Evolutionary conservation across 139 green algal species (phyloP).

Genomic region (Micractinium sp.): DNA sequence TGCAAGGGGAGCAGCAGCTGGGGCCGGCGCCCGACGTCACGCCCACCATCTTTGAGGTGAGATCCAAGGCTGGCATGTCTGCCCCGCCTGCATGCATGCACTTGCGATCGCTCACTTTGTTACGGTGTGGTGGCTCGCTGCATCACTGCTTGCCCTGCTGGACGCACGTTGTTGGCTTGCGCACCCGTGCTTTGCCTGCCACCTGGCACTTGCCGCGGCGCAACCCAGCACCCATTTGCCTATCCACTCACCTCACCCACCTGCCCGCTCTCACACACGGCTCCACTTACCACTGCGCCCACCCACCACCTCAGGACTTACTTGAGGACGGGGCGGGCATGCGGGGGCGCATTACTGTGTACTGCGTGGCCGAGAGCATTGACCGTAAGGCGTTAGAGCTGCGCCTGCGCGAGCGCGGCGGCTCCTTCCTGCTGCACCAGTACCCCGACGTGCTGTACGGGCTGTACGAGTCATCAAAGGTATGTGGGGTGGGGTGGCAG

Average conservation of each 20-base stretch:
- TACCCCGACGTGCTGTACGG: conserved; percentile 66
- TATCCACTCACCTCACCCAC: neutral
- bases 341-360: conserved; percentile 65
- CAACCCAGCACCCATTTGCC: neutral
- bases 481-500: neutral
- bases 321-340: neutral
- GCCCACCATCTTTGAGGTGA: conserved; percentile 46
- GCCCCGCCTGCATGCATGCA: neutral
- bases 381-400: conserved; percentile 50
- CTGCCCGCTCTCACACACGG: no score
- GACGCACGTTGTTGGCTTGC: no score
- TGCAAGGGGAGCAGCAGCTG: conserved; percentile 24
- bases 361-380: conserved; percentile 68
- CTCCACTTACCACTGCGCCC: neutral
- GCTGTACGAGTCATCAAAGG: conserved; percentile 32
- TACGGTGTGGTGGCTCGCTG: neutral
- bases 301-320: conserved; percentile 30
- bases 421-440: conserved; percentile 19
- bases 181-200: no score
- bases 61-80: neutral
- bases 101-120: neutral
- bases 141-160: no score
- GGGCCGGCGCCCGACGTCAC: neutral
- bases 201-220: neutral
- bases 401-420: conserved; percentile 24